These are phyloP conservation scores for Pisolithus albus DNA, from an alignment of 768 basidiomycete genomes.

Conservation along the genomic window DNA sequence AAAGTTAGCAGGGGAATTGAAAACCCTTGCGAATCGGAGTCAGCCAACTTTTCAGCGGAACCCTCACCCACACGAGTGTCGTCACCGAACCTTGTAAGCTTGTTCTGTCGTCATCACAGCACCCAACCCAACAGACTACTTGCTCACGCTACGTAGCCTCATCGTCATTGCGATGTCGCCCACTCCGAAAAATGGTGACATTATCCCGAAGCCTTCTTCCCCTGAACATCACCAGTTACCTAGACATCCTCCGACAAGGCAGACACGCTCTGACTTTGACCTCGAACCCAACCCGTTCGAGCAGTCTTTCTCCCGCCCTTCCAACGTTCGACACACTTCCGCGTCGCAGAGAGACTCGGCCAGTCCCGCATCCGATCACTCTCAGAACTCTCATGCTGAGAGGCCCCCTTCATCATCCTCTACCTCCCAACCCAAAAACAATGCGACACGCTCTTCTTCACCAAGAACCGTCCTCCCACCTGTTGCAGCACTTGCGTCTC, in stretches of 20 bases:
- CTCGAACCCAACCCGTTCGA: constrained; percentile 93
- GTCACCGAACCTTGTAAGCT: constrained; percentile 11
- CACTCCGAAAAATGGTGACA: constrained; percentile 31
- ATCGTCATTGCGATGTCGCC: constrained; percentile 24
- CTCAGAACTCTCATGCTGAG: constrained; percentile 30
- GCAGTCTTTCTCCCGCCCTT: constrained; percentile 74
- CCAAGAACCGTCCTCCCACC: constrained; percentile 78
- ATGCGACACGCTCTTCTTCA: constrained; percentile 29
- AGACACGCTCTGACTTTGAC: constrained; percentile 60
- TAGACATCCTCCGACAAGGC: constrained; percentile 25
- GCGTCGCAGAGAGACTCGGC: constrained; percentile 28
- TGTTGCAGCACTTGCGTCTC: constrained; percentile 65
- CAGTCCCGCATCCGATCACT: constrained; percentile 29
- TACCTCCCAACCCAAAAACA: constrained; percentile 24
- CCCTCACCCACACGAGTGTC: constrained; percentile 17
- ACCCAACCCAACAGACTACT: background rate
- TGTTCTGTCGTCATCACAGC: constrained; percentile 21
- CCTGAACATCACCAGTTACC: constrained; percentile 7
- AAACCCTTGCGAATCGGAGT: background rate
- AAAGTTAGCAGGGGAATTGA: constrained; percentile 4
- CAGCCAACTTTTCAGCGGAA: constrained; percentile 11
- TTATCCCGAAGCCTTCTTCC: constrained; percentile 3
- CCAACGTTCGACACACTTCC: constrained; percentile 43
- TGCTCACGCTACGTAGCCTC: constrained; percentile 6
- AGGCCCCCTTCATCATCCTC: constrained; percentile 30